Base-by-base conservation (phyloP, 768 basidiomycete species). In the Boletus rufocinnamomeus region DNA sequence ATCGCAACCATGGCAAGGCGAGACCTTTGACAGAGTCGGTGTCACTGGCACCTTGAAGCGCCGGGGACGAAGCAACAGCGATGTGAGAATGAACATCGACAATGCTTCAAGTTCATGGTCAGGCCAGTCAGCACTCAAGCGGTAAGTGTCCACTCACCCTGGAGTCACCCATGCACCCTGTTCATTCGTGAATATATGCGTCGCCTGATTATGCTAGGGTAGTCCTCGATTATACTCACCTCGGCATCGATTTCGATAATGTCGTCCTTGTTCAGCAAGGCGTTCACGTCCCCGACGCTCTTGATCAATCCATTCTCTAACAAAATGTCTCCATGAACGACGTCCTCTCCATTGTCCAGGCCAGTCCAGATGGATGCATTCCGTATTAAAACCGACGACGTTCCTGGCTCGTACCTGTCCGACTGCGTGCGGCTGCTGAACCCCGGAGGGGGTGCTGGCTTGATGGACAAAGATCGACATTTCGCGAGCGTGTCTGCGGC, bases 291-390 rank as follows among this genome's bases (percentile, higher is more conserved):
- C 3, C 86, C 86, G 21, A 91, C 75, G 30, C 76, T 75, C 50
- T 80, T 74, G 59, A 93, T 80, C 17, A 93, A 52, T 0, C 91
- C 91, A 50, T 81, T 76, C 57, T 87, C 81, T 16, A 93, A 67
- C 0, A 87, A 72, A 4, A 93, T 68, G 52, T 86, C 84, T 0
- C 84, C 85, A n/a, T 74, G 72, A 11, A 87, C 61, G 9, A 86
- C 67, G 61, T 88, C 82, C 6, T 72, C 74, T 1, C 89, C 90
- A 34, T 81, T 75, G 11, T 78, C 63, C 9, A 75, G 71, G 0
- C 90, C 92, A 3, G 91, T 91, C 92, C 92, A 94, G 30, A 93
- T 80, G 6, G 82, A 84, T 11, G 85, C 89, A 67, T 93, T 91
- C 57, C 75, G 79, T 34, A 94, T 77, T 28, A 86, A 74, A 2